These are phyloP conservation scores for Solanum peruvianum DNA, from an alignment of 257 asterid genomes.

Conservation along the genomic window DNA sequence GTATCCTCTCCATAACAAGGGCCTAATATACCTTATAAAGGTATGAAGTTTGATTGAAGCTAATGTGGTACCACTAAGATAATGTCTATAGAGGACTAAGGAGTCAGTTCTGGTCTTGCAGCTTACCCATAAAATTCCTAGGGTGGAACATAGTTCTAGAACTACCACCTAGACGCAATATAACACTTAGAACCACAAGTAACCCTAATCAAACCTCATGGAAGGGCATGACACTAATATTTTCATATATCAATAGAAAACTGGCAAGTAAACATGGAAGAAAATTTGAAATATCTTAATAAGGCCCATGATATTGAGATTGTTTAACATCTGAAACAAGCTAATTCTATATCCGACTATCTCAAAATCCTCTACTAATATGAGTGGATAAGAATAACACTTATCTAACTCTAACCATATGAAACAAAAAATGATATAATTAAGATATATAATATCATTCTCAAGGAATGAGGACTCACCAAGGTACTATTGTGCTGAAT, in stretches of 20 bases:
- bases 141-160: background rate
- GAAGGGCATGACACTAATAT: background rate
- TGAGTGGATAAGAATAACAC: too few species aligned
- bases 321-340: background rate
- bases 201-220: background rate
- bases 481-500: too few species aligned
- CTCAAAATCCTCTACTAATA: too few species aligned
- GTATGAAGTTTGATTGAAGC: background rate
- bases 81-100: background rate
- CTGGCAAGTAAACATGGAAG: too few species aligned
- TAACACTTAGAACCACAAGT: background rate
- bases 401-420: too few species aligned
- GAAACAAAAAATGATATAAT: too few species aligned
- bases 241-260: background rate
- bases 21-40: background rate
- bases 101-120: background rate
- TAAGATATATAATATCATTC: too few species aligned
- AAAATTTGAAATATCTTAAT: background rate
- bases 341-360: too few species aligned
- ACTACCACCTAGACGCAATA: background rate
- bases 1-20: background rate
- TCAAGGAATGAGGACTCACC: too few species aligned
- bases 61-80: background rate
- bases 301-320: background rate
- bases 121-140: background rate